Evolutionary conservation across 257 asterid genomes (phyloP).

Genomic region (Solanum pennellii): DNA sequence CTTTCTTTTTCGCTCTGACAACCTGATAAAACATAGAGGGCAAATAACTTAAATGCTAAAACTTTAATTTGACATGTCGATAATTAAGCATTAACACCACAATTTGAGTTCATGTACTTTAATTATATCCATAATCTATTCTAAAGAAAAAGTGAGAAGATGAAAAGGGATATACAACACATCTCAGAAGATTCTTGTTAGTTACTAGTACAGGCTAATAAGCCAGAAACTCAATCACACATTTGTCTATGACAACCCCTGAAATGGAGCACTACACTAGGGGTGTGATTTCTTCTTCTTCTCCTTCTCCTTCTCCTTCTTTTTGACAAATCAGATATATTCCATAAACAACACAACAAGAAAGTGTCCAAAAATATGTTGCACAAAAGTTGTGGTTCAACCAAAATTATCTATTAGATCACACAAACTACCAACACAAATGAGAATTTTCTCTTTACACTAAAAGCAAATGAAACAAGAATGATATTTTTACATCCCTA

Average conservation of each 20-base stretch:
- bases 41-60: background rate
- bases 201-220: background rate
- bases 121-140: background rate
- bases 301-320: too few relatives aligned
- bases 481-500: background rate
- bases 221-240: background rate
- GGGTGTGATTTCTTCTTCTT: background rate
- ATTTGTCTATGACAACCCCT: background rate
- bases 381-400: background rate
- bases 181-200: background rate
- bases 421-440: background rate
- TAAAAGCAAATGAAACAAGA: background rate
- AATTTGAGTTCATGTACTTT: background rate
- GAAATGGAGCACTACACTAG: background rate
- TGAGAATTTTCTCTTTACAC: background rate
- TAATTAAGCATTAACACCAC: background rate
- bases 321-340: background rate
- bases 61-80: background rate
- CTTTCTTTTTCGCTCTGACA: slow-evolving; percentile 94
- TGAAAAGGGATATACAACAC: background rate
- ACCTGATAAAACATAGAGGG: slow-evolving; percentile 41
- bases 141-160: background rate
- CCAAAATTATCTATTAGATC: background rate
- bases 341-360: background rate
- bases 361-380: background rate